These are phyloP conservation scores for Cystobasidium slooffiae DNA, from an alignment of 1,284 basidiomycete species.

Conservation along the genomic window DNA sequence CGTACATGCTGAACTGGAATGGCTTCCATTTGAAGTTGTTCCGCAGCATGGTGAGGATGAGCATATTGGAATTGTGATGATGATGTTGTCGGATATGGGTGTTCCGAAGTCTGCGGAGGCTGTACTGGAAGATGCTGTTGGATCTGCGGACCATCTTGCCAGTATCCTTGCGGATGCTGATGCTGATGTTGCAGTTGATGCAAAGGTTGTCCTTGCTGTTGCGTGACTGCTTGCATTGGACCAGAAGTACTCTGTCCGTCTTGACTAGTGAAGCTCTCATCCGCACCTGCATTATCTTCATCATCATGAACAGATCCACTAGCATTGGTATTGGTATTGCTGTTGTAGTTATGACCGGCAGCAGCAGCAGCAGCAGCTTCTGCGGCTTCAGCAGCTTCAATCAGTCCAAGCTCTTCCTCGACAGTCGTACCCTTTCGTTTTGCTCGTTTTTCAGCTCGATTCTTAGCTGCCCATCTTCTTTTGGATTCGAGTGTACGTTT, in stretches of 20 bases:
- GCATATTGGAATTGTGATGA: neutral
- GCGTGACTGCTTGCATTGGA: too few relatives aligned
- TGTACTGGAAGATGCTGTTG: too few relatives aligned
- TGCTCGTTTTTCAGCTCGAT: slow-evolving; percentile 53
- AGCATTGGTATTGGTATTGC: too few relatives aligned
- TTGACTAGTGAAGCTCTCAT: slow-evolving; percentile 16
- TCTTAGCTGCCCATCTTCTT: slow-evolving; percentile 62
- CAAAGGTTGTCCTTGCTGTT: too few relatives aligned
- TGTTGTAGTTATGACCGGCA: neutral
- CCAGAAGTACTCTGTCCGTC: neutral
- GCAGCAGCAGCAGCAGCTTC: slow-evolving; percentile 6
- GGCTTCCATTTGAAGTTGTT: neutral
- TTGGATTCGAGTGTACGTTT: slow-evolving; percentile 62
- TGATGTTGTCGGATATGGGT: neutral
- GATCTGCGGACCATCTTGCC: too few relatives aligned
- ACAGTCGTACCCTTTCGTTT: slow-evolving; percentile 42
- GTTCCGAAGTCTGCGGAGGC: too few relatives aligned
- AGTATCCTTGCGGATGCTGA: too few relatives aligned
- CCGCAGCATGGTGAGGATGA: neutral
- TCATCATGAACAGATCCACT: neutral
- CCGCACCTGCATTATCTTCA: neutral
- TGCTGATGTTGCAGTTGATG: too few relatives aligned
- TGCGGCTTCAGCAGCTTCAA: slow-evolving; percentile 30
- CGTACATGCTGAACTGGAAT: neutral
- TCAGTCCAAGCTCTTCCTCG: slow-evolving; percentile 21